phyloP scores from a whole-genome alignment of 768 basidiomycete species.

The Exsudoporus frostii region DNA sequence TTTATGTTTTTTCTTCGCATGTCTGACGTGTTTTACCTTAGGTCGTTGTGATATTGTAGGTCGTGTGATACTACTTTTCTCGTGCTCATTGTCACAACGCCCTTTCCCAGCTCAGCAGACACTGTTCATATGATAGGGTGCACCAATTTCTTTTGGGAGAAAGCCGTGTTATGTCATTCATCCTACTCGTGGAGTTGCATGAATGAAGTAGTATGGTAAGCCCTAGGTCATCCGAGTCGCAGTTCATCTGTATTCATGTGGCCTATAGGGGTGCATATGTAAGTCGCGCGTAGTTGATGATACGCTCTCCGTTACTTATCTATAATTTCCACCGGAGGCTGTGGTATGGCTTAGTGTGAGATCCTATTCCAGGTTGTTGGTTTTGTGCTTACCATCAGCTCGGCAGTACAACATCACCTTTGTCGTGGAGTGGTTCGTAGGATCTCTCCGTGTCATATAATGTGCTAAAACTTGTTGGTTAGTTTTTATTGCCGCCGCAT shows the following conservation, averaged over 20 bases:
- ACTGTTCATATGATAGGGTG: constrained; percentile 3
- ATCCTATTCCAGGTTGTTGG: too few relatives aligned
- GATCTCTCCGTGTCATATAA: too few relatives aligned
- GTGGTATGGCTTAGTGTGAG: constrained; percentile 2
- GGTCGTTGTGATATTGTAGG: constrained; percentile 5
- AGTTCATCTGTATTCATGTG: background rate
- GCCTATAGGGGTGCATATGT: constrained; percentile 6
- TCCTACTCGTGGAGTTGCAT: background rate
- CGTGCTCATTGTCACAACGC: background rate
- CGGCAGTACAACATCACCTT: background rate
- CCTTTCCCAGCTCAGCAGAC: constrained; percentile 1
- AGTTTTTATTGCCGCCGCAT: constrained; percentile 17
- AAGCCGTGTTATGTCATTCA: constrained; percentile 2
- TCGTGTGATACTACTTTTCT: background rate
- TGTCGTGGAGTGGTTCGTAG: constrained; percentile 7
- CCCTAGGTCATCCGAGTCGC: too few relatives aligned
- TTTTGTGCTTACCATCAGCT: background rate
- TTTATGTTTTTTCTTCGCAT: background rate
- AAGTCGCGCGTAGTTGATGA: background rate
- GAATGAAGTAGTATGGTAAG: constrained; percentile 1
- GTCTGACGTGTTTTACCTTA: background rate
- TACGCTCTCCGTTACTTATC: background rate
- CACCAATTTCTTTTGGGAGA: background rate
- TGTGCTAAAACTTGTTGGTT: background rate
- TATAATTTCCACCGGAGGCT: background rate